Base-by-base conservation (phyloP, 345 rosid species). In the Ailanthus altissimus region DNA sequence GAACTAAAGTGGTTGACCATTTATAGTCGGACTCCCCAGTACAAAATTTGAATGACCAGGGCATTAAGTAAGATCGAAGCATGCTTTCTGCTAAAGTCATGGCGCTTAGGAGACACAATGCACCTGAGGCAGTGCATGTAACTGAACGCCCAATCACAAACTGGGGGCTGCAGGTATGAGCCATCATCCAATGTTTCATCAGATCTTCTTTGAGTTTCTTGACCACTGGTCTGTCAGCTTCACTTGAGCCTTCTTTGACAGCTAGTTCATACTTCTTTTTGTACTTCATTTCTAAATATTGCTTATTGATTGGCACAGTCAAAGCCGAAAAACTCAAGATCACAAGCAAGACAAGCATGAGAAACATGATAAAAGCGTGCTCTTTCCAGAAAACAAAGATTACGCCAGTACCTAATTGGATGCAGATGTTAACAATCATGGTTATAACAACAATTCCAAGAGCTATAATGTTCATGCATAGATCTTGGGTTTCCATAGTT, bases 131-230 rank as follows among this genome's bases (percentile, higher is more conserved):
- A 68, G 87, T 80, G 59, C 98, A 92, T 10, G 97, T 93, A 32
- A 88, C 98, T 0, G 93, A 95, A 61, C 96, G 88, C 40, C 88
- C 96, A 65, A 90, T 80, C 56, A 95, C 98, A 51, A 92, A 93
- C 75, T 95, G 99, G 13, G 97, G 99, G 71, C 89, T 89, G 77
- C 91, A 68, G 56, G 97, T 93, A 75, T 93, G 88, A 74, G 99
- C 94, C 98, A 93, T 93, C 90, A 95, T 90, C 94, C 99, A 92
- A 72, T 80, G 90, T 72, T 87, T 91, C 81, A 81, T 78, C 32
- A 95, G 81, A 81, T 85, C 88, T 62, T 83, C 84, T 80, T 84
- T 90, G 42, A 93, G 88, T 69, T 77, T 85, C 76, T 82, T 78
- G 6, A 77, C 80, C 23, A 69, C 77, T 1, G 85, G 66, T 42